Evolutionary conservation across 2,329 filamentous ascomycete species (phyloP).

Genomic region (Fusarium citri): DNA sequence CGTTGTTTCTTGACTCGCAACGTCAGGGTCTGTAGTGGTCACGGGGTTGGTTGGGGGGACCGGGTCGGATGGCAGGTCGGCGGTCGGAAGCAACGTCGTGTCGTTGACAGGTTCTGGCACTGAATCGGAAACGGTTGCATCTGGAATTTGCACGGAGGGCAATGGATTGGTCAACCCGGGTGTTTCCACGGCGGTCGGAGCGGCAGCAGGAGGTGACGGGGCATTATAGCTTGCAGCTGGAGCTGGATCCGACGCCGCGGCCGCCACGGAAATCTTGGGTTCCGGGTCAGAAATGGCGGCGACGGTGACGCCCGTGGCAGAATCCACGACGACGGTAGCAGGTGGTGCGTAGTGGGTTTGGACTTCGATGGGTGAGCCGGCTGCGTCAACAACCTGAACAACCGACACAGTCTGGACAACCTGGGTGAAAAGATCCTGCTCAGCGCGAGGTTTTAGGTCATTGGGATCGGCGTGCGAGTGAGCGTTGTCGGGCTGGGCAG

Average conservation of each 20-base stretch:
- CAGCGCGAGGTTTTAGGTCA: conserved; percentile 33
- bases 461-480: conserved; percentile 33
- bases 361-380: conserved; percentile 58
- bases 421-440: conserved; percentile 53
- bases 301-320: conserved; percentile 53
- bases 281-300: conserved; percentile 48
- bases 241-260: conserved; percentile 39
- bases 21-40: conserved; percentile 27
- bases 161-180: conserved; percentile 38
- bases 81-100: conserved; percentile 31
- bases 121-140: conserved; percentile 30
- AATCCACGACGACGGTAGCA: conserved; percentile 54
- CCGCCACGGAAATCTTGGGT: conserved; percentile 39
- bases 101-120: conserved; percentile 27
- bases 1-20: conserved; percentile 32
- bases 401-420: conserved; percentile 68
- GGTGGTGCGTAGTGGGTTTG: conserved; percentile 57
- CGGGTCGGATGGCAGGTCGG: conserved; percentile 26
- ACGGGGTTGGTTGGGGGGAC: conserved; percentile 14
- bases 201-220: conserved; percentile 30
- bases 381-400: conserved; percentile 63
- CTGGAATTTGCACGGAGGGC: conserved; percentile 29
- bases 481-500: conserved; percentile 39
- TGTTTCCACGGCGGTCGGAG: conserved; percentile 33
- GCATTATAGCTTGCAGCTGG: conserved; percentile 41